Evolutionary conservation across 331 rosid genomes (phyloP), one percentile per base, ranked within the genome.

Genomic region (Erythrophleum ivorense): DNA sequence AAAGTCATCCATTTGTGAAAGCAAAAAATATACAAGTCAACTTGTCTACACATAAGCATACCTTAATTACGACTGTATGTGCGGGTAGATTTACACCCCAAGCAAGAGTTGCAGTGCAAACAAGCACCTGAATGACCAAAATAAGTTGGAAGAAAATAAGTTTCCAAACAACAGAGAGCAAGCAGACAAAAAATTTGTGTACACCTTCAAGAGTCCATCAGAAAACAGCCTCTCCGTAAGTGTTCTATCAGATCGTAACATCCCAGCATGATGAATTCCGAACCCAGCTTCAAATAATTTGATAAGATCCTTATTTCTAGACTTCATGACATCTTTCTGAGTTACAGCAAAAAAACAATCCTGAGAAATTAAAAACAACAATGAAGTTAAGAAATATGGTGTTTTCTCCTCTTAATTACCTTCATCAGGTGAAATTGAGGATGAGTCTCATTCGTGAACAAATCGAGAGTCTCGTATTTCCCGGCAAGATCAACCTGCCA

Each of bases 61-160:
- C 98, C 98, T 94, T 94, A 75, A 94, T 92, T 80, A 94, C 94
- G 83, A 94, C 98, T n/a, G 98, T 94, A 87, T 94, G 98, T 80
- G 98, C 98, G n/a, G 98, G 97, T 63, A 94, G 90, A 86, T 94
- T 94, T 79, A 94, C 98, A 74, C 98, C 98, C 98, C 98, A 94
- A 70, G 98, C 98, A 89, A 94, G 80, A 63, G 97, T 94, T 84
- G 97, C 98, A 18, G 98, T 94, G 83, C 97, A 94, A 78, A 94
- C 98, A 84, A 94, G 98, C 57, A 92, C 98, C 98, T 94, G 55
- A 79, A 72, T n/a, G n/a, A n/a, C n/a, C n/a, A n/a, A n/a, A n/a
- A n/a, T n/a, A n/a, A n/a, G n/a, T n/a, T n/a, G 78, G 65, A 59
- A 85, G 83, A 60, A 64, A 75, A 83, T 59, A 73, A 55, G 43